These are phyloP conservation scores for Globisporangium megalacanthum DNA, from an alignment of 352 stramenopile genomes.

Conservation along the genomic window DNA sequence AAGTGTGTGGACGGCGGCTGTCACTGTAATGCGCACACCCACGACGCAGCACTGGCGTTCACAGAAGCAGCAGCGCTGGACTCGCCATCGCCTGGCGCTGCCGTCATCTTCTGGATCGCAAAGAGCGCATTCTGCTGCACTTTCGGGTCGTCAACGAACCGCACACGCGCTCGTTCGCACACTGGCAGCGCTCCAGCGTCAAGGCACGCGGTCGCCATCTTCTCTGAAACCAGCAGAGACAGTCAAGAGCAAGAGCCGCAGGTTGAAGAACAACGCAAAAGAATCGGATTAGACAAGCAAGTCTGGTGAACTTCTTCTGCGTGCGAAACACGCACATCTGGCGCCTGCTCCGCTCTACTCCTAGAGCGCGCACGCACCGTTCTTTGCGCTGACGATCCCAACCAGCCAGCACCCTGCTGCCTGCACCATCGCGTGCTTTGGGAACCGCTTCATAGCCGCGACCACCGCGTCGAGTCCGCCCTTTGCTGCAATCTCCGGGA, in stretches of 20 bases:
- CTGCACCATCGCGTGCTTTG: conserved; percentile 34
- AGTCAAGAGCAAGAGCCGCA: background rate
- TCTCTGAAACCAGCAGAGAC: conserved; percentile 16
- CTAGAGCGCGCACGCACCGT: conserved; percentile 32
- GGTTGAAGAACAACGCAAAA: conserved; percentile 1
- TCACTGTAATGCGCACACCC: conserved; percentile 11
- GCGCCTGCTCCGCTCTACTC: too few relatives aligned
- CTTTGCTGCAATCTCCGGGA: conserved; percentile 50
- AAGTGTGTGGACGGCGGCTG: background rate
- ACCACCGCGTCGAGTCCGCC: conserved; percentile 42
- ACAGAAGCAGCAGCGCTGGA: background rate
- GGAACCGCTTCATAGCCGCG: conserved; percentile 49
- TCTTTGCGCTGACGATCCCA: conserved; percentile 38
- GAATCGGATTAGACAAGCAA: too few relatives aligned
- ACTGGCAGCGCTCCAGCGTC: conserved; percentile 39
- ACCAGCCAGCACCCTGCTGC: conserved; percentile 51
- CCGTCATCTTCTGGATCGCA: conserved; percentile 34
- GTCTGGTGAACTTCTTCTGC: too few relatives aligned
- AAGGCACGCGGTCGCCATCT: conserved; percentile 39
- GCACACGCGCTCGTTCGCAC: conserved; percentile 47
- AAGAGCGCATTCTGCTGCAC: conserved; percentile 49
- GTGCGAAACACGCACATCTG: too few relatives aligned
- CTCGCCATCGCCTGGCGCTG: background rate
- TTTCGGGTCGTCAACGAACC: conserved; percentile 32
- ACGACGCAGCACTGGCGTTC: background rate